Evolutionary conservation across 2,329 filamentous ascomycete species (phyloP).

Genomic region (Pseudogymnoascus sp.): DNA sequence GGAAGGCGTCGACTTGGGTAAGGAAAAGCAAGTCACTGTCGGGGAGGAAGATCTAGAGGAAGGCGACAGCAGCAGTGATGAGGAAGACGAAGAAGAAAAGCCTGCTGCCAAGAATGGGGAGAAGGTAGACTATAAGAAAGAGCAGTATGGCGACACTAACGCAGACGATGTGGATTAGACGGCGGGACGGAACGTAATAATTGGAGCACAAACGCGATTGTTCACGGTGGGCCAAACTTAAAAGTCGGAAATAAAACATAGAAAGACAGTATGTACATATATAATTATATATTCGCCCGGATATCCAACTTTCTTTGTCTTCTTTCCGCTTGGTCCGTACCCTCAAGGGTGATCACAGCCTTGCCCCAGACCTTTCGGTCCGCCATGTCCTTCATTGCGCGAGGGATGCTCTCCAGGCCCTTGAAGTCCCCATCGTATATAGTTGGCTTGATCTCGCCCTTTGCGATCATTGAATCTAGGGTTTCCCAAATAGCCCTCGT

Average conservation of each 20-base stretch:
- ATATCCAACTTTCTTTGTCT: neutral
- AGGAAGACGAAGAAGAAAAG: constrained; percentile 13
- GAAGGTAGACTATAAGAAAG: constrained; percentile 12
- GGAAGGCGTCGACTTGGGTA: constrained; percentile 22
- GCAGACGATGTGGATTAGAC: constrained; percentile 23
- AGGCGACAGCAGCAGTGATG: constrained; percentile 9
- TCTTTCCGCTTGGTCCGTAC: neutral
- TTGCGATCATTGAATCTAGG: constrained; percentile 39
- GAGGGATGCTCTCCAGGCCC: constrained; percentile 41
- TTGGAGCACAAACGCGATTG: neutral
- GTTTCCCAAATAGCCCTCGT: constrained; percentile 42
- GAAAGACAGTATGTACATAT: constrained; percentile 4
- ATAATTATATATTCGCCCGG: constrained; percentile 1
- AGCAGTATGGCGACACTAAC: constrained; percentile 16
- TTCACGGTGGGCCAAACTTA: neutral
- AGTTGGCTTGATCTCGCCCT: constrained; percentile 40
- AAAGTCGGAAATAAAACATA: neutral
- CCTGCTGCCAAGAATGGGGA: constrained; percentile 11
- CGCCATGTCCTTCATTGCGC: constrained; percentile 43
- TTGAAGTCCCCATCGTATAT: constrained; percentile 40
- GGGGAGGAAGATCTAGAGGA: constrained; percentile 13
- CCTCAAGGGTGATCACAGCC: constrained; percentile 40
- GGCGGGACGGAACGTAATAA: neutral
- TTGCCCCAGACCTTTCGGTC: constrained; percentile 46
- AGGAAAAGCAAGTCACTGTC: constrained; percentile 17